Conservation (phyloP, 768 basidiomycete genomes). For the Boletus coccyginus region DNA sequence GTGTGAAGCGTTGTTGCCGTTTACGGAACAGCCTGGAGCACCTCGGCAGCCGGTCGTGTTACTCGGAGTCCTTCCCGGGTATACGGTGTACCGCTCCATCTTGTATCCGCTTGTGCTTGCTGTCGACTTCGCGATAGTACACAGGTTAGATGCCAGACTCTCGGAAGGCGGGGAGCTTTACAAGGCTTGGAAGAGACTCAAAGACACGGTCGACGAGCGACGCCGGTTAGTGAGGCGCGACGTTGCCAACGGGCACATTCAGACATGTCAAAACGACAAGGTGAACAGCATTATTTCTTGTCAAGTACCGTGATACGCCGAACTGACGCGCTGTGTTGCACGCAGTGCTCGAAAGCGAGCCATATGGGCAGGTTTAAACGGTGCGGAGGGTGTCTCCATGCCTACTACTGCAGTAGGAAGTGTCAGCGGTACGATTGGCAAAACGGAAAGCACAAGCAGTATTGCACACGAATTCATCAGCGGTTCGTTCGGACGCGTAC, state of each 20-base stretch:
- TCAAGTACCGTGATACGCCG: neutral
- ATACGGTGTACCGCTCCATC: constrained; percentile 27
- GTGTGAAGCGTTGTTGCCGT: constrained; percentile 19
- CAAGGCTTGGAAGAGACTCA: constrained; percentile 22
- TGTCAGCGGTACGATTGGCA: constrained; percentile 30
- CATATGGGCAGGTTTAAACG: constrained; percentile 21
- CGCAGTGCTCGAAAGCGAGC: constrained; percentile 22
- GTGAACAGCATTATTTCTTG: neutral
- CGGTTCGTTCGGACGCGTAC: constrained; percentile 19
- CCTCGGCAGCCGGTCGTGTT: constrained; percentile 4
- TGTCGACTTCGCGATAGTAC: constrained; percentile 5
- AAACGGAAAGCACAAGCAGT: constrained; percentile 27
- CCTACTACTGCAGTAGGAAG: constrained; percentile 26
- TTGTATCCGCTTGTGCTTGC: constrained; percentile 11
- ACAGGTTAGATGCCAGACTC: constrained; percentile 13
- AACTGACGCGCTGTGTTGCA: neutral
- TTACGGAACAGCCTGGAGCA: constrained; percentile 11
- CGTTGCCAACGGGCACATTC: constrained; percentile 17
- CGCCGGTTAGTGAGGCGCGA: constrained; percentile 18
- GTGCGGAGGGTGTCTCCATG: constrained; percentile 27
- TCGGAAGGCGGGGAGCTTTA: constrained; percentile 15
- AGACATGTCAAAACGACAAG: constrained; percentile 27
- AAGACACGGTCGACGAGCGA: constrained; percentile 17
- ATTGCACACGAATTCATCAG: constrained; percentile 20
- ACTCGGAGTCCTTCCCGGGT: constrained; percentile 21